Base-by-base conservation (phyloP, 371 early-diverging fungal species). In the Syncephalastrum racemosum region DNA sequence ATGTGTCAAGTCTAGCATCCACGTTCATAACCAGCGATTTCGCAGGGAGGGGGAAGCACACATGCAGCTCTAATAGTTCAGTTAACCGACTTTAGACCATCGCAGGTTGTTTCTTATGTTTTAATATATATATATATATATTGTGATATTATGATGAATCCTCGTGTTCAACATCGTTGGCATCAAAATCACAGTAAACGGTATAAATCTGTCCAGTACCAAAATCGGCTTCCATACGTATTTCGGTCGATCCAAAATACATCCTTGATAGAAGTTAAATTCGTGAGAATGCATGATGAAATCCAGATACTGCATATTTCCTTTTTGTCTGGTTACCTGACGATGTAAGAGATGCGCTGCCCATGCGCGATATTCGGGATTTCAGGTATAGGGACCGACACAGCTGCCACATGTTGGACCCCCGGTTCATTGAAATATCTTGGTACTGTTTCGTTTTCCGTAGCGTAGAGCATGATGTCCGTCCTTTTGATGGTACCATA, bases 181-280 rank as follows among this genome's bases (percentile, higher is more conserved):
- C 79, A 59, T 78, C 79, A 61, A 78, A 78, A 41, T 73, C 71
- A 48, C 73, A 68, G 20, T 71, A 65, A 1, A 73, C 63, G 20
- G 56, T 63, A 51, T 71, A 71, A 8, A 63, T 56, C 8, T 50
- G 61, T 2, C 79, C 73, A 12, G 60, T 68, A 8, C 75, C 75
- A 59, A 79, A 79, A 48, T 79, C 79, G 20, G 79, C 79, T 54
- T 79, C 79, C 64, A 73, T 71, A 1, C 70, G 62, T 22, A 79
- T 67, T 52, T 79, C 79, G 15, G 74, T 79, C 36, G 62, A 47
- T 3, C 79, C 79, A 67, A 79, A 75, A 39, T 71, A 75, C 76
- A 79, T 79, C 64, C 76, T 77, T 45, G 15, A 18, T 22, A 24
- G 36, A 2, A 31, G 27, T 10, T 31, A 31, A 7, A 16, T 40